A percentile compares a stretch with the other conserved stretches of the same genome.
Evolutionary conservation across 768 basidiomycete genomes (phyloP).

Genomic region (Naganishia kalamii): DNA sequence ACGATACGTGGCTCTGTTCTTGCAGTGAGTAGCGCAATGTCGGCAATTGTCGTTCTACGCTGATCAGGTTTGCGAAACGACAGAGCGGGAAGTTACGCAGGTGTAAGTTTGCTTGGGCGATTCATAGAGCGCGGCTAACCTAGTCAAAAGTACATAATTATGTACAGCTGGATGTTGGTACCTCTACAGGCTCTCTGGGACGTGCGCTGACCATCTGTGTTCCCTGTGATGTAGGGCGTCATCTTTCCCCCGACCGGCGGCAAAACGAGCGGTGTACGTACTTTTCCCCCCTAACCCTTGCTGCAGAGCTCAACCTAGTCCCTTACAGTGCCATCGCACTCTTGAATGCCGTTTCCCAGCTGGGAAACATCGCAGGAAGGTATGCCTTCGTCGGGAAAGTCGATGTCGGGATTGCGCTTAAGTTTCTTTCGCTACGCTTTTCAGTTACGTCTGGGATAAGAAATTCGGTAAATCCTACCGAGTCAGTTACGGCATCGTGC

Average conservation of each 20-base stretch:
- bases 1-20: conserved; percentile 43
- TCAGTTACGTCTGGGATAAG: conserved; percentile 55
- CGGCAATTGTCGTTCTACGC: background rate
- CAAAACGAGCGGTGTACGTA: conserved; percentile 68
- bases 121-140: no score
- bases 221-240: no score
- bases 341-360: conserved; percentile 71
- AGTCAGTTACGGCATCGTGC: conserved; percentile 66
- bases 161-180: conserved; percentile 54
- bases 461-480: conserved; percentile 54
- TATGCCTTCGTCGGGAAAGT: background rate
- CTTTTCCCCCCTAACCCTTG: conserved; percentile 46
- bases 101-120: no score
- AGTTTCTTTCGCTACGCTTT: background rate
- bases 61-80: conserved; percentile 25
- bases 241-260: conserved; percentile 66
- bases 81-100: conserved; percentile 12
- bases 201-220: no score
- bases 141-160: no score
- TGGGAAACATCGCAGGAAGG: conserved; percentile 71
- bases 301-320: conserved; percentile 51
- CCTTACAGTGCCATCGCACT: conserved; percentile 41
- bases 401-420: background rate
- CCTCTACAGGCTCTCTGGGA: no score
- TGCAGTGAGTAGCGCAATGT: conserved; percentile 54